Conservation (phyloP, 495 filamentous ascomycete genomes). For the Neohortaea acidophila region DNA sequence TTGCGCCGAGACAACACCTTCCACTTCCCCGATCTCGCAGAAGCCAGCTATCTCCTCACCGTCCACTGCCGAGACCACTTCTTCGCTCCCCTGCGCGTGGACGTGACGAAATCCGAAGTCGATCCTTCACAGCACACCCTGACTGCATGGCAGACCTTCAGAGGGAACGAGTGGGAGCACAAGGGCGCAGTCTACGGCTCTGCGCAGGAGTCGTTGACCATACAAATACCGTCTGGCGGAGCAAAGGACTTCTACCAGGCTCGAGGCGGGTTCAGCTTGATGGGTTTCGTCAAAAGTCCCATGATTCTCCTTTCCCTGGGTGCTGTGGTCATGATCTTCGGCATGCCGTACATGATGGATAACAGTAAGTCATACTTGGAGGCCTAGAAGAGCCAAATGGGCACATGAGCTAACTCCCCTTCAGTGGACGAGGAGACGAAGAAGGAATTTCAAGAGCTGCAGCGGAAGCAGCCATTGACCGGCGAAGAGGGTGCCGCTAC, state of each 20-base stretch:
- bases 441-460: conserved; percentile 81
- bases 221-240: conserved; percentile 48
- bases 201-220: conserved; percentile 21
- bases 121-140: conserved; percentile 31
- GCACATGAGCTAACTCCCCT: conserved; percentile 4
- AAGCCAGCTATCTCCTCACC: conserved; percentile 64
- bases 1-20: conserved; percentile 53
- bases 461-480: conserved; percentile 55
- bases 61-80: conserved; percentile 55
- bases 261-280: conserved; percentile 55
- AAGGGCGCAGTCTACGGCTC: conserved; percentile 45
- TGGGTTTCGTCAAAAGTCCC: conserved; percentile 73
- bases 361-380: conserved; percentile 54
- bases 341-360: conserved; percentile 86
- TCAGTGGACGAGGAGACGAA: conserved; percentile 89
- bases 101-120: conserved; percentile 34
- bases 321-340: conserved; percentile 63
- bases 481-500: conserved; percentile 29
- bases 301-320: conserved; percentile 87
- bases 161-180: conserved; percentile 79
- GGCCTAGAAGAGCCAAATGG: not conserved
- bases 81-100: conserved; percentile 63
- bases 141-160: conserved; percentile 66
- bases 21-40: conserved; percentile 49
- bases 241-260: conserved; percentile 59